Base-by-base conservation (phyloP, 1,284 basidiomycete species). In the Naganishia sp. region DNA sequence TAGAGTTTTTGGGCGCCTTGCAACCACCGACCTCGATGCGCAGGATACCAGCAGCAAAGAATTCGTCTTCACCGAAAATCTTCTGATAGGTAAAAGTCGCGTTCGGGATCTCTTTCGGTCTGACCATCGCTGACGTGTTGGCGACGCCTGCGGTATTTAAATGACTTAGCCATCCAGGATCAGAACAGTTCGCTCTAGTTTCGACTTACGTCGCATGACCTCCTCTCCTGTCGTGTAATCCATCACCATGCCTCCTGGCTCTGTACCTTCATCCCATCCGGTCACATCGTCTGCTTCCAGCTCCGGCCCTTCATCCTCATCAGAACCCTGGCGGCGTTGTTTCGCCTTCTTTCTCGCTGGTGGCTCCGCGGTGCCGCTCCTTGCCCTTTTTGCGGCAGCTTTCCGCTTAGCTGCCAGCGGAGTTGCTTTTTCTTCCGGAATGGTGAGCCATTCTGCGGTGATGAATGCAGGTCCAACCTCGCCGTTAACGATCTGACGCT, bases 51-150 rank as follows among this genome's bases (percentile, higher is more conserved):
- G 92, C 88, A 0, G 94, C 94, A 72, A 96, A 87, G 75, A 92
- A 94, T 55, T 91, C 87, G 55, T 87, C 89, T 70, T 97, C 93
- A n/a, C 88, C 87, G 76, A 96, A 96, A n/a, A 95, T 85, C 79
- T 95, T 96, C 75, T 96, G 89, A 76, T 94, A 99, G 32, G 82
- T 82, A 85, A 94, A 99, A 25, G 85, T 83, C 51, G 84, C 84
- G 17, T 84, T 84, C 3, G 86, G 83, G 18, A 84, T 80, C 62
- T 81, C 82, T n/a, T 77, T 74, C 25, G 86, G 86, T 1, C 84
- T 74, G 23, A 90, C 81, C 82, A 86, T 85, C 54, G 81, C 83
- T n/a, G 85, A 81, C 13, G 90, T 87, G 75, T 86, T 92, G 3
- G 87, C 89, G 67, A 94, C 84, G 47, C 88, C 91, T 89, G 72